phyloP scores from a whole-genome alignment of 768 basidiomycete genomes.

The Trametes cubensis region DNA sequence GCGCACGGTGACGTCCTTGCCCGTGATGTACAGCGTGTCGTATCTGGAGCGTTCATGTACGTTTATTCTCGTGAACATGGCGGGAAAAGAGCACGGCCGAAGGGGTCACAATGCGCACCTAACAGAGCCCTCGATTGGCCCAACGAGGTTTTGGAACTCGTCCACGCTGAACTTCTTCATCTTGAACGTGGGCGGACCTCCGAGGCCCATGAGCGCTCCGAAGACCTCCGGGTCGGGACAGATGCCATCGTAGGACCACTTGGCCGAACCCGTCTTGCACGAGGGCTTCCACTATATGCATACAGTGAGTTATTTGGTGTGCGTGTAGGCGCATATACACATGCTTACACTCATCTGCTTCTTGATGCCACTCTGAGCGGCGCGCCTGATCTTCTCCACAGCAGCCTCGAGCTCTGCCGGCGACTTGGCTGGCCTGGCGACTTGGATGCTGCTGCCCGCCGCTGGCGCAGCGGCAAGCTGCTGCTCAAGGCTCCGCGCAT shows the following conservation, averaged over 20 bases:
- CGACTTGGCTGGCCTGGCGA: conserved; percentile 36
- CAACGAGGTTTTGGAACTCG: conserved; percentile 28
- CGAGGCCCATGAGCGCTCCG: conserved; percentile 45
- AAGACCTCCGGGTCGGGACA: conserved; percentile 52
- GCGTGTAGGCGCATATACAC: neutral
- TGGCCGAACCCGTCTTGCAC: conserved; percentile 49
- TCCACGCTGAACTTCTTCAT: conserved; percentile 42
- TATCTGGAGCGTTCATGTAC: conserved; percentile 38
- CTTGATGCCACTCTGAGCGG: conserved; percentile 50
- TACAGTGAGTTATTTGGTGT: neutral
- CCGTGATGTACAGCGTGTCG: conserved; percentile 41
- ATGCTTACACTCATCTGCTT: conserved; percentile 50
- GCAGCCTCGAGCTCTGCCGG: conserved; percentile 43
- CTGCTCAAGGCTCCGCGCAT: conserved; percentile 38
- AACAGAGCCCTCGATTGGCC: conserved; percentile 36
- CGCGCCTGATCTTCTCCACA: conserved; percentile 48
- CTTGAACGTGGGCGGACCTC: conserved; percentile 52
- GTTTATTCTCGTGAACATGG: neutral
- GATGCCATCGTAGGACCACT: conserved; percentile 56
- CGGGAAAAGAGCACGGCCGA: neutral
- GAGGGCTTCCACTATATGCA: conserved; percentile 51
- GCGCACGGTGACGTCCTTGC: conserved; percentile 46
- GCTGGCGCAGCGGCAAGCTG: neutral
- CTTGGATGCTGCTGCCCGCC: conserved; percentile 3
- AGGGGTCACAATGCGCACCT: conserved; percentile 36